Base-by-base conservation (phyloP, 495 filamentous ascomycete species). In the Durotheca rogersii region DNA sequence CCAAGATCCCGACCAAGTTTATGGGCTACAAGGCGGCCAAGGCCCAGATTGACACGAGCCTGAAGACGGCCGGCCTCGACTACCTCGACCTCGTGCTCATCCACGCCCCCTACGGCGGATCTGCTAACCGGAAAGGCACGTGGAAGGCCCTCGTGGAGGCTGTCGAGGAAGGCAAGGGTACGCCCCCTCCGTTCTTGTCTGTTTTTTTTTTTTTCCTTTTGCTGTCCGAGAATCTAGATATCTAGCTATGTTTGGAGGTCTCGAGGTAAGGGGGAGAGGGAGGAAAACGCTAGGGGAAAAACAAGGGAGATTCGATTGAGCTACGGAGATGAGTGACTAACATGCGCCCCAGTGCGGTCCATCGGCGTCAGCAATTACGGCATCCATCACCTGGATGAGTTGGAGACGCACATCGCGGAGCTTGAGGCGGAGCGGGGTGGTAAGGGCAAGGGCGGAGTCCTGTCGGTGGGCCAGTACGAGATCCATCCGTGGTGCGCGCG, bases 401-500 rank as follows among this genome's bases (percentile, higher is more conserved):
- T 96, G 35, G 87, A 94, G 60, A 72, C 64, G 53, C 85, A 89
- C 64, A 90, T 91, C 55, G 77, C 81, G 51, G 75, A 84, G 63
- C 70, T 82, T 4, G 82, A 86, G 56, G 62, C 56, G 11, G 76
- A 81, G 60, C 65, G 73, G 17, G 72, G 81, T 44, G 77, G 78
- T 3, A 76, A 78, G 53, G 87, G 85, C 6, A 82, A 77, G 42
- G 89, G 86, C 7, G 88, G 88, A 2, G 70, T 89, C 15, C 76
- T 96, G 59, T 83, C 81, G 40, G 87, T 95, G 6, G 88, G 87
- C 7, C 90, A 95, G 66, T 88, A 88, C 61, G 91, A 96, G 70
- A 72, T 96, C 12, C 92, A 97, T 62, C 90, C 91, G 1, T 95
- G 89, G 88, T 81, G 86, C n/a, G 73, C 81, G 2, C 75, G 91